A percentile compares a stretch with the other conserved stretches of the same genome.
Evolutionary conservation across 108 stramenopile species (phyloP).

Genomic region (Licmophora abbreviata): DNA sequence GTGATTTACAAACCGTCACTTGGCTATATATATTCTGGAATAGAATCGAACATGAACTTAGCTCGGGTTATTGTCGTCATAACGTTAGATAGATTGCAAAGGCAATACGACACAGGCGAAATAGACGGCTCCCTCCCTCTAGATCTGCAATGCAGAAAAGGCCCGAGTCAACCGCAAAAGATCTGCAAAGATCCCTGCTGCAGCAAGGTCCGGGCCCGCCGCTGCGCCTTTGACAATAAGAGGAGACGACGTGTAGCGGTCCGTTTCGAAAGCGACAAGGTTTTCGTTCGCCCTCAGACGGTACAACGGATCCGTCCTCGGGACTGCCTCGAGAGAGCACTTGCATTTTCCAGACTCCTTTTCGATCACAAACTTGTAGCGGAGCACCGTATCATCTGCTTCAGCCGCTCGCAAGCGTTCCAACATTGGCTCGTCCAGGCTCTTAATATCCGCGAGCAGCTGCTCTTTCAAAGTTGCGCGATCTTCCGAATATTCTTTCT

Average conservation of each 20-base stretch:
- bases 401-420: slow-evolving; percentile 42
- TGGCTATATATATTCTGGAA: too few relatives aligned
- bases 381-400: slow-evolving; percentile 34
- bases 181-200: slow-evolving; percentile 82
- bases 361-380: slow-evolving; percentile 78
- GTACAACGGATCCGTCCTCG: slow-evolving; percentile 43
- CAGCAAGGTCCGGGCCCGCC: slow-evolving; percentile 71
- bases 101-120: too few relatives aligned
- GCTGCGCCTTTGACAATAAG: slow-evolving; percentile 83
- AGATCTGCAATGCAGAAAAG: slow-evolving; percentile 33
- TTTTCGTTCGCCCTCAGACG: slow-evolving; percentile 58
- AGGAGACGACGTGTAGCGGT: slow-evolving; percentile 61
- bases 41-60: too few relatives aligned
- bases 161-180: slow-evolving; percentile 59
- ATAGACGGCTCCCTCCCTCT: too few relatives aligned
- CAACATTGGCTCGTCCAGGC: slow-evolving; percentile 40
- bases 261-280: slow-evolving; percentile 54
- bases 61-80: too few relatives aligned
- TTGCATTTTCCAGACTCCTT: slow-evolving; percentile 36
- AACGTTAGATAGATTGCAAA: too few relatives aligned
- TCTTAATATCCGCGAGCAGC: slow-evolving; percentile 36
- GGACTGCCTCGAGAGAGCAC: slow-evolving; percentile 18
- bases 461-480: slow-evolving; percentile 23
- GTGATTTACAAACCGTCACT: too few relatives aligned
- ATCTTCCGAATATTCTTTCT: slow-evolving; percentile 30